Evolutionary conservation across 257 asterid genomes (phyloP), one percentile per base, ranked within the genome.

Genomic region (Jacaranda copaia): DNA sequence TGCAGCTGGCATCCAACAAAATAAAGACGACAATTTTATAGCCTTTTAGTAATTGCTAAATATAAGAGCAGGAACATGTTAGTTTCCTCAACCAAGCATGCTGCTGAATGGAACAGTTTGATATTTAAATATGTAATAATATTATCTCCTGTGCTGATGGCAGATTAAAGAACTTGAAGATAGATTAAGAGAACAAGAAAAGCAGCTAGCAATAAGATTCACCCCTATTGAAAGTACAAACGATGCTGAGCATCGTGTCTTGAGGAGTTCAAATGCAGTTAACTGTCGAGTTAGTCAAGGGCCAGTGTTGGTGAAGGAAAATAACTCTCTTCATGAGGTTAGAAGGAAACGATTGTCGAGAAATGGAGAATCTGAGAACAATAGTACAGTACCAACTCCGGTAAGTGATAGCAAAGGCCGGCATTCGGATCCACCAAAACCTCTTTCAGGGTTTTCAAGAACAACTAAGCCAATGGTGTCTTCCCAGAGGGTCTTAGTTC

Each of bases 91-190:
- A 25, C 32, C 32, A 25, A 25, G 32, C 32, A 25, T 25, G 32
- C 32, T 25, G 32, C 32, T 25, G 32, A 25, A 25, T 25, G 32
- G 32, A 25, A 25, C 32, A 25, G 32, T 25, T 25, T 70, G 63
- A 48, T 45, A 1, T 32, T 35, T 52, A 65, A 63, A 32, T 57
- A 43, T 25, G 61, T 66, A 63, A 65, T 65, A 40, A 16, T 40
- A 39, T 67, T 25, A 25, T 3, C 68, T 18, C 19, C 35, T 68
- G 8, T 60, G 49, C 9, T 42, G 57, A 14, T 80, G 82, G 68
- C 85, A 93, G 99, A 85, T 89, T 25, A 89, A 88, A 84, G 96
- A 91, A 80, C 92, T 91, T 3, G 94, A 92, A 82, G 96, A 88
- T 43, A 88, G 85, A 83, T 43, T 93, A 59, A 81, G 75, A 83